Conservation (phyloP, 139 green algal species). For the Coelastrella sp. region DNA sequence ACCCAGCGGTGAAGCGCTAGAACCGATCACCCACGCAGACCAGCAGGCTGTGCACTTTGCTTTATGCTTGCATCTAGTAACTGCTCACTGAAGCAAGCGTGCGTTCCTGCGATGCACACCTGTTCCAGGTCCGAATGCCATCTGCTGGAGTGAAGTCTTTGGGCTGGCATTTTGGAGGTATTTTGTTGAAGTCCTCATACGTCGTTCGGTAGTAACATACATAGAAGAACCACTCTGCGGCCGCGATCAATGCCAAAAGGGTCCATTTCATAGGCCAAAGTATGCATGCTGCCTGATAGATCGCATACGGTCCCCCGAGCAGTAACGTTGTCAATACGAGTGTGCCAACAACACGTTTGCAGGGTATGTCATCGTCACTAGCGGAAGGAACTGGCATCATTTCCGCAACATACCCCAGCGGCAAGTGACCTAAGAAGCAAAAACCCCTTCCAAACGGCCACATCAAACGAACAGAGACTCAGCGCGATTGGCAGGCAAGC, state of each 20-base stretch:
- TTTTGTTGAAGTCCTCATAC: constrained; percentile 35
- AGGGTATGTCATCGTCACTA: background rate
- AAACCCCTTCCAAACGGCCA: no score
- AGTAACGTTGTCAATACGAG: background rate
- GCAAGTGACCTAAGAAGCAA: background rate
- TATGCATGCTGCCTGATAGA: background rate
- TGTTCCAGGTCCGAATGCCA: background rate
- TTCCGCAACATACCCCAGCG: background rate
- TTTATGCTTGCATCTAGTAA: no score
- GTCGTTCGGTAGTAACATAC: constrained; percentile 12
- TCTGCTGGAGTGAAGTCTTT: constrained; percentile 18
- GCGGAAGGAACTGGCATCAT: background rate
- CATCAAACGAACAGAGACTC: no score
- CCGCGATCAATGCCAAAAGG: background rate
- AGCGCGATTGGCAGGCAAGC: no score
- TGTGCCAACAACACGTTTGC: background rate
- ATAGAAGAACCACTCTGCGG: constrained; percentile 20
- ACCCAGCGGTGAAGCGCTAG: no score
- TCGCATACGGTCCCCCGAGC: background rate
- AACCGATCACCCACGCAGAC: no score
- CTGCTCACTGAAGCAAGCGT: no score
- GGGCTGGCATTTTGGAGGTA: constrained; percentile 14
- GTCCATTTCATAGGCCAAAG: constrained; percentile 23
- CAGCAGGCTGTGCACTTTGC: no score
- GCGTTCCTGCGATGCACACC: background rate